A percentile compares a stretch with the other conserved stretches of the same genome.
Evolutionary conservation across 768 basidiomycete genomes (phyloP).

Genomic region (Kwoniella dejecticola): DNA sequence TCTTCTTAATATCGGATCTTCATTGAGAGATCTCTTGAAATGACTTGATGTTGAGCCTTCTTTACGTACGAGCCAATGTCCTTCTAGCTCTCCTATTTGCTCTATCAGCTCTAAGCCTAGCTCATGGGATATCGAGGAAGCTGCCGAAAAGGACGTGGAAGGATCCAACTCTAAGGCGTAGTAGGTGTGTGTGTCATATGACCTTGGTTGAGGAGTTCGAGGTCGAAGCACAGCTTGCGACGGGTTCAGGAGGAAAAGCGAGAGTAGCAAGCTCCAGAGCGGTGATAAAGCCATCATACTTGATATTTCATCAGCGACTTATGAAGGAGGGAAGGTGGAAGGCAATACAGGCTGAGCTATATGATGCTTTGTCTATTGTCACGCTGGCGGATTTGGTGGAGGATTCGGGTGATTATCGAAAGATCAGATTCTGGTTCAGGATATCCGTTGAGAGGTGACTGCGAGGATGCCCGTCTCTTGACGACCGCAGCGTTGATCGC

Average conservation of each 20-base stretch:
- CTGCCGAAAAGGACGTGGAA: constrained; percentile 59
- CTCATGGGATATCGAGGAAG: constrained; percentile 63
- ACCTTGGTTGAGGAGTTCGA: constrained; percentile 34
- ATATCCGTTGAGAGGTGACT: too few relatives aligned
- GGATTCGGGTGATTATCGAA: too few relatives aligned
- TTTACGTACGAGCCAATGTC: constrained; percentile 80
- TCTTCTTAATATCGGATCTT: constrained; percentile 33
- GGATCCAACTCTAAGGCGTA: constrained; percentile 65
- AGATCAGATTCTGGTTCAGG: too few relatives aligned
- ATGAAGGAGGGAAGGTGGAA: neutral
- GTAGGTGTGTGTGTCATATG: constrained; percentile 66
- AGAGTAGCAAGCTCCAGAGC: constrained; percentile 19
- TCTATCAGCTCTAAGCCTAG: constrained; percentile 85
- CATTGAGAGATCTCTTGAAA: constrained; percentile 8
- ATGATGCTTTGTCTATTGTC: neutral
- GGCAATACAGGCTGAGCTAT: neutral
- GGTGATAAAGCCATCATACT: constrained; percentile 9
- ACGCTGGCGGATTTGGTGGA: neutral
- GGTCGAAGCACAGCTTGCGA: constrained; percentile 20
- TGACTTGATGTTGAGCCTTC: constrained; percentile 6
- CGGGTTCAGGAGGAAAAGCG: constrained; percentile 11
- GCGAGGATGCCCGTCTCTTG: too few relatives aligned
- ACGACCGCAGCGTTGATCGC: too few relatives aligned
- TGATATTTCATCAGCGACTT: neutral
- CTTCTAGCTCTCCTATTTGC: constrained; percentile 75